phyloP scores from a whole-genome alignment of 1,284 basidiomycete genomes.

The Limonomyces culmigenus region DNA sequence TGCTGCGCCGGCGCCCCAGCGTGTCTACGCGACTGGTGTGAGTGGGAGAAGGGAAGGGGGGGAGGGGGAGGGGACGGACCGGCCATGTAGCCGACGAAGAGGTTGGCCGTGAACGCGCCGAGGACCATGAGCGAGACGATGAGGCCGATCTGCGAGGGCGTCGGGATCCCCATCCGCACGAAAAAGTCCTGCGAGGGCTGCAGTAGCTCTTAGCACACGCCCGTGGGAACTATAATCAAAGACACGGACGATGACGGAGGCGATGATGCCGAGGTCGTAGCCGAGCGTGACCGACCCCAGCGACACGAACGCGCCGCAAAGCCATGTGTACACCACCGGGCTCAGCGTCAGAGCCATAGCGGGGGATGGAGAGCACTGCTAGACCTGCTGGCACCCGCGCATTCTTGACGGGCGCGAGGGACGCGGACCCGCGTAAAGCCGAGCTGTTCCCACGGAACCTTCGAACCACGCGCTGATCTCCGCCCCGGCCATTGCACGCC shows the following conservation, averaged over 20 bases:
- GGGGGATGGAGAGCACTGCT: no score
- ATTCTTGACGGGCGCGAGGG: no score
- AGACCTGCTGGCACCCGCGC: no score
- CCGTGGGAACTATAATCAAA: slow-evolving; percentile 12
- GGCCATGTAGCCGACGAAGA: neutral
- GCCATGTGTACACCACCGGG: slow-evolving; percentile 44
- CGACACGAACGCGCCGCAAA: slow-evolving; percentile 41
- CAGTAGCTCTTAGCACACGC: neutral
- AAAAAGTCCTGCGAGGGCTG: slow-evolving; percentile 13
- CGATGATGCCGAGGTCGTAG: slow-evolving; percentile 23
- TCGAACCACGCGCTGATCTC: no score
- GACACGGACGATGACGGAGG: slow-evolving; percentile 21
- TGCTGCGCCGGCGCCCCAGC: slow-evolving; percentile 14
- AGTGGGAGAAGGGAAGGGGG: slow-evolving; percentile 20
- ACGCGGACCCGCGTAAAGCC: no score
- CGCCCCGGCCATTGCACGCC: no score
- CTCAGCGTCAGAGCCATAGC: no score
- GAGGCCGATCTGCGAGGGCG: slow-evolving; percentile 20
- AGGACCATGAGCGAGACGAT: slow-evolving; percentile 20
- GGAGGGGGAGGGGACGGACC: slow-evolving; percentile 2
- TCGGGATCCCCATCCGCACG: slow-evolving; percentile 13
- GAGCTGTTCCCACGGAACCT: no score
- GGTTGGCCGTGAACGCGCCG: slow-evolving; percentile 13
- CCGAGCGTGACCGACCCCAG: slow-evolving; percentile 18
- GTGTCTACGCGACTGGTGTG: slow-evolving; percentile 15